These are phyloP conservation scores for Coelastrella sp. DNA, from an alignment of 139 green algal genomes.

Conservation along the genomic window DNA sequence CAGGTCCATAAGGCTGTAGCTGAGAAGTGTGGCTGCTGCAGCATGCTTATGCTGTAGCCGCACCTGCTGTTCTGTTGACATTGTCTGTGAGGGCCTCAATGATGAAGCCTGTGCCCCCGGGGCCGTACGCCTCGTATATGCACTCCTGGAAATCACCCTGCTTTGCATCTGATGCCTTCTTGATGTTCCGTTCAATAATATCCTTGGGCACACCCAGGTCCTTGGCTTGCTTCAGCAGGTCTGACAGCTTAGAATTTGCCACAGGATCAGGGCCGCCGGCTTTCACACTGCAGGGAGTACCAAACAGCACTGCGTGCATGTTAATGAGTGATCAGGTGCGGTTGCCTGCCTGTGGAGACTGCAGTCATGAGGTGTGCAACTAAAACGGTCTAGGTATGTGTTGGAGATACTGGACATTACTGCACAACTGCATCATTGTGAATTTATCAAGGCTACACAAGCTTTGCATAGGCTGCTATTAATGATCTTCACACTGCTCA, in stretches of 20 bases:
- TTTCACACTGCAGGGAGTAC: slow-evolving; percentile 67
- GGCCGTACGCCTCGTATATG: slow-evolving; percentile 65
- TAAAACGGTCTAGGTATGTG: too few species aligned
- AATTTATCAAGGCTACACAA: too few species aligned
- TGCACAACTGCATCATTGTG: too few species aligned
- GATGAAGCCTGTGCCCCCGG: slow-evolving; percentile 90
- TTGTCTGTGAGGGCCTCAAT: slow-evolving; percentile 95
- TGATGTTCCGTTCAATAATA: slow-evolving; percentile 95
- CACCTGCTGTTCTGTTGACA: slow-evolving; percentile 78
- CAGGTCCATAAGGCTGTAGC: too few species aligned
- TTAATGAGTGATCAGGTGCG: not conserved
- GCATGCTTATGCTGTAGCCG: not conserved
- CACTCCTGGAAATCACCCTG: slow-evolving; percentile 87
- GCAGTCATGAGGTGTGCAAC: too few species aligned
- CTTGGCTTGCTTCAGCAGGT: slow-evolving; percentile 79
- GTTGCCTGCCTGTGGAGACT: too few species aligned
- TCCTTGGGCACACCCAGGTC: slow-evolving; percentile 80
- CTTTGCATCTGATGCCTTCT: slow-evolving; percentile 81
- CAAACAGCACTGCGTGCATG: not conserved
- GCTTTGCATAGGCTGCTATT: not conserved
- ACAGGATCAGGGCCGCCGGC: slow-evolving; percentile 78
- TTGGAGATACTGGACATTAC: too few species aligned
- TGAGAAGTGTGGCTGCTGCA: too few species aligned
- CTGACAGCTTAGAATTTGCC: slow-evolving; percentile 77
- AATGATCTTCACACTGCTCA: slow-evolving; percentile 22